Base-by-base conservation (phyloP, 768 basidiomycete genomes). In the Naganishia vishniacii region DNA sequence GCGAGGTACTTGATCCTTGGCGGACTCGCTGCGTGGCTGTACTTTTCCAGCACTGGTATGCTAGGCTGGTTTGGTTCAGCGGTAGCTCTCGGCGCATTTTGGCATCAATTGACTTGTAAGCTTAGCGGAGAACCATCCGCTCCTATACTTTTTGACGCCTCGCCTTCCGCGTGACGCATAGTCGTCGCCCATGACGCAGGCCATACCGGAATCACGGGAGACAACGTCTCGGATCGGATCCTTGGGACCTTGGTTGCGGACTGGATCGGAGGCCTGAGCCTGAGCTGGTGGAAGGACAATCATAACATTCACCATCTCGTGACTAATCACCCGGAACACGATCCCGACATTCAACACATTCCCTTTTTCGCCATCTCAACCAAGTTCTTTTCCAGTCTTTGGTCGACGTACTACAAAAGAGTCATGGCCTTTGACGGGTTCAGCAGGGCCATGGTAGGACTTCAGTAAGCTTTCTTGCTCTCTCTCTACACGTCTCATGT, bases 241-340 rank as follows among this genome's bases (percentile, higher is more conserved):
- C 78, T 93, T 37, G 87, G 85, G 13, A 93, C 87, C 62, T 26
- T 70, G 3, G 75, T 67, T 47, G 89, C 94, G 0, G 84, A 91
- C 75, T 90, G 86, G 71, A 80, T 92, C 48, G 95, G 95, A 26
- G 95, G 95, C 4, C 80, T 99, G 59, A 95, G 92, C 74, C 82
- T 95, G 25, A 90, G 92, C 42, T 99, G 95, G 95, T 99, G 94
- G 94, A 89, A 91, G 42, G 84, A 92, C 75, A 81, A 81, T 74
- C 95, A 99, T 75, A 95, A 98, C 71, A 85, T 93, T 48, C 93
- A 97, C 80, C 93, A 97, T 79, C 81, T 97, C 58, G 90, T 97
- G 59, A 88, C 94, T n/a, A 97, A 98, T 73, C 91, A 97, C 68
- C 92, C 91, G 5, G 87, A 92, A 48, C 95, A 99, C 86, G 92